Percentiles rank a stretch among this genome's conserved stretches.
These are phyloP conservation scores for Melampsora larici-populina DNA, from an alignment of 1,284 basidiomycete genomes.

Conservation along the genomic window DNA sequence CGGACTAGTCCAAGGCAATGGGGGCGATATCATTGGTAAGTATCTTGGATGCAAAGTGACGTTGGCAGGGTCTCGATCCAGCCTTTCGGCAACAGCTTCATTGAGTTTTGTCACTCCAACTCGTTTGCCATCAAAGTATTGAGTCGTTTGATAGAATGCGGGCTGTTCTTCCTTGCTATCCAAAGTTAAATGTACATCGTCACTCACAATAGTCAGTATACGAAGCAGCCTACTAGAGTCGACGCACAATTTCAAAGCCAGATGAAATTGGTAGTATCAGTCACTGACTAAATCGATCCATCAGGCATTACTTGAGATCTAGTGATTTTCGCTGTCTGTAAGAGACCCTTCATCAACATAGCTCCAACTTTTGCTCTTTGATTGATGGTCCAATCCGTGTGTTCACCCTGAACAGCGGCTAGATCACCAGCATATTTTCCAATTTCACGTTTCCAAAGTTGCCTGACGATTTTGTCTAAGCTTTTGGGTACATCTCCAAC, in stretches of 20 bases:
- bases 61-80: constrained; percentile 73
- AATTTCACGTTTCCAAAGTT: constrained; percentile 26
- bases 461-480: constrained; percentile 23
- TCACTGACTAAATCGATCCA: constrained; percentile 37
- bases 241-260: neutral
- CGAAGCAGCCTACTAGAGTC: neutral
- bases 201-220: neutral
- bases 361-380: constrained; percentile 39
- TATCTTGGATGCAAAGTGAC: constrained; percentile 85
- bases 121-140: constrained; percentile 86
- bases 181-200: neutral
- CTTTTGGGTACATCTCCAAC: neutral
- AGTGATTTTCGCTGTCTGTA: constrained; percentile 35
- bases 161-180: constrained; percentile 68
- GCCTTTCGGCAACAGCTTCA: constrained; percentile 69
- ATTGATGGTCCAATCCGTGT: constrained; percentile 36
- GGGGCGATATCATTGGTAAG: constrained; percentile 90
- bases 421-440: constrained; percentile 19
- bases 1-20: constrained; percentile 77
- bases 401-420: constrained; percentile 28
- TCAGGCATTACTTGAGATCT: constrained; percentile 25
- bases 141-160: constrained; percentile 87
- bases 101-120: constrained; percentile 88
- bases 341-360: constrained; percentile 30
- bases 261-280: neutral